phyloP scores from a whole-genome alignment of 2,329 filamentous ascomycete species.

The Nemania sp. region DNA sequence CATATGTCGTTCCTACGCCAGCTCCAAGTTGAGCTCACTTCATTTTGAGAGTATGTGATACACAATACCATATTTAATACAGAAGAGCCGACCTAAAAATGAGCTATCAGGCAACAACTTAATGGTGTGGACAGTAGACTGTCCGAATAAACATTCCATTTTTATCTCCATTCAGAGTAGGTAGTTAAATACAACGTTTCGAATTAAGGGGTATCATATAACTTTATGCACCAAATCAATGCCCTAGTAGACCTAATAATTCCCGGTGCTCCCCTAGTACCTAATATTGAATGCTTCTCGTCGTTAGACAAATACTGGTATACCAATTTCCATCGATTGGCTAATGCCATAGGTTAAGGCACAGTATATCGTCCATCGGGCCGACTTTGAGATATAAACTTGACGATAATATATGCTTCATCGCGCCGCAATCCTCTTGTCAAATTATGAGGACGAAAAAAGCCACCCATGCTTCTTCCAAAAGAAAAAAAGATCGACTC shows the following conservation, averaged over 20 bases:
- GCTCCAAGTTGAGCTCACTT: too few species aligned
- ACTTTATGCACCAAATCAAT: background rate
- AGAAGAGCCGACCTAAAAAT: background rate
- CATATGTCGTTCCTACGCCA: background rate
- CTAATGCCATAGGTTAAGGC: background rate
- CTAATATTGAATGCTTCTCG: constrained; percentile 6
- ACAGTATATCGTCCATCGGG: background rate
- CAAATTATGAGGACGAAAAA: background rate
- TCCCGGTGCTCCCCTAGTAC: constrained; percentile 1
- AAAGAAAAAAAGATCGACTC: background rate
- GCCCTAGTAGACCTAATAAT: background rate
- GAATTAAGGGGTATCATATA: constrained; percentile 17
- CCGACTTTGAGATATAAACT: background rate
- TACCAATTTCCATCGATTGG: background rate
- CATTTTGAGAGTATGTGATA: too few species aligned
- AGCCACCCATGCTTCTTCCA: background rate
- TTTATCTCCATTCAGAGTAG: background rate
- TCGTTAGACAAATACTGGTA: background rate
- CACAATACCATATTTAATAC: background rate
- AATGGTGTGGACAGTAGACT: background rate
- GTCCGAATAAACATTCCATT: background rate
- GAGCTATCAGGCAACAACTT: background rate
- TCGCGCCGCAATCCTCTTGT: background rate
- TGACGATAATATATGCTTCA: background rate
- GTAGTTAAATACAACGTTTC: background rate